phyloP scores from a whole-genome alignment of 345 rosid species.

The Eucalyptus pauciflora region DNA sequence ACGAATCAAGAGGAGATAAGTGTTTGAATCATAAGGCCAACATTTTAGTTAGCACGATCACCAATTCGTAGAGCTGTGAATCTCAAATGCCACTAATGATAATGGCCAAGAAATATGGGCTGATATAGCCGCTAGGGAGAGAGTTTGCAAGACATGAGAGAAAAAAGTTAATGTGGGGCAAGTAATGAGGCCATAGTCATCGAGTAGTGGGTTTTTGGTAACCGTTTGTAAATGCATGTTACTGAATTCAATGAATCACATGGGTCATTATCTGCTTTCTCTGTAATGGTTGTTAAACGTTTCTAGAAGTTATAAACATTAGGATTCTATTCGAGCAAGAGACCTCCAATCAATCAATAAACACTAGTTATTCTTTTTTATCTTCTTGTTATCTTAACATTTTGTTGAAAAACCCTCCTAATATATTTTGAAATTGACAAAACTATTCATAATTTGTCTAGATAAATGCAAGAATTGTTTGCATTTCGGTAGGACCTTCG shows the following conservation, averaged over 20 bases:
- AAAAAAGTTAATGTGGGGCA: background rate
- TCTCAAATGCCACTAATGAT: background rate
- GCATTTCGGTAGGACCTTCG: no score
- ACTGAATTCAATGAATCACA: background rate
- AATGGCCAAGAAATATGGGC: background rate
- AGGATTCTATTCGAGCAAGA: background rate
- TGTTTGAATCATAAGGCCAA: background rate
- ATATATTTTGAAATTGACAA: no score
- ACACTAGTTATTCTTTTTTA: background rate
- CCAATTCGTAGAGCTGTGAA: background rate
- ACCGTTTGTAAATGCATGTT: background rate
- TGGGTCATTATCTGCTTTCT: background rate
- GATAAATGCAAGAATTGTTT: no score
- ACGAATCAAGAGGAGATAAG: background rate
- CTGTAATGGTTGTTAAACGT: background rate
- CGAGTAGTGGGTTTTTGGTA: background rate
- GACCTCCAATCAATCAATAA: background rate
- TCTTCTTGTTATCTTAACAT: background rate
- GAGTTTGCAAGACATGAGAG: background rate
- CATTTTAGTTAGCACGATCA: background rate
- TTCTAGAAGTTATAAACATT: background rate
- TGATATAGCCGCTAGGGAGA: background rate
- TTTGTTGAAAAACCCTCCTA: background rate
- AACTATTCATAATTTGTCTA: no score
- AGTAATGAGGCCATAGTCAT: background rate